A percentile compares a stretch with the other conserved stretches of the same genome.
phyloP scores from a whole-genome alignment of 2,329 filamentous ascomycete genomes.

The Cladobotryum protrusum region DNA sequence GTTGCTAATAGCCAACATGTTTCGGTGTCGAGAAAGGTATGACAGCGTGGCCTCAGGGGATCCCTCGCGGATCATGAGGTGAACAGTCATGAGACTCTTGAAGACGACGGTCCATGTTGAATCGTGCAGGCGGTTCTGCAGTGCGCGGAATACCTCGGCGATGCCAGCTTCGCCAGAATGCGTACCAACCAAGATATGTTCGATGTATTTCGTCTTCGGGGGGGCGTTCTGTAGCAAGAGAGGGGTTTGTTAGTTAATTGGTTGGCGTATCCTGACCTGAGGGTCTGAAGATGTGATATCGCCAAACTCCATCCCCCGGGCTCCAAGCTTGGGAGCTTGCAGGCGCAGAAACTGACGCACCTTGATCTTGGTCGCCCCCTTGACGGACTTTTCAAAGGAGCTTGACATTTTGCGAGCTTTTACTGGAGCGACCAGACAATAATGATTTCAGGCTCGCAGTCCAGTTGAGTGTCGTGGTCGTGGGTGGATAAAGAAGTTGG shows the following conservation, averaged over 20 bases:
- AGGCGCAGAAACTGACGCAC: constrained; percentile 36
- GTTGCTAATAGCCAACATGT: constrained; percentile 77
- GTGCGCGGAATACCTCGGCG: constrained; percentile 87
- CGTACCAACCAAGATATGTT: constrained; percentile 92
- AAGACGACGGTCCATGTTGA: constrained; percentile 99
- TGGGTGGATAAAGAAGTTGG: constrained; percentile 11
- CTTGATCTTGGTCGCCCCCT: constrained; percentile 97
- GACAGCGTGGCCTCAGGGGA: constrained; percentile 80
- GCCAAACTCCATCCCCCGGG: background rate
- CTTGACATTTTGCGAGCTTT: constrained; percentile 57
- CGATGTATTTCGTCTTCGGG: constrained; percentile 98
- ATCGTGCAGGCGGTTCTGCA: constrained; percentile 84
- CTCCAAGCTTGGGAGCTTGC: background rate
- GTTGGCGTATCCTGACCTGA: constrained; percentile 1
- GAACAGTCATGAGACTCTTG: constrained; percentile 92
- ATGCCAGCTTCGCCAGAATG: constrained; percentile 92
- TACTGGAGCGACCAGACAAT: constrained; percentile 2
- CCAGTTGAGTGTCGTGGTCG: constrained; percentile 4
- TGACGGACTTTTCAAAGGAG: constrained; percentile 98
- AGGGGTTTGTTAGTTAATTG: constrained; percentile 1
- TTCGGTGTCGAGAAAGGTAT: constrained; percentile 76
- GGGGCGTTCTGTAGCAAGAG: constrained; percentile 66
- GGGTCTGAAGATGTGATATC: background rate
- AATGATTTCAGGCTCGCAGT: constrained; percentile 4
- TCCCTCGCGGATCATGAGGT: constrained; percentile 96